phyloP scores from a whole-genome alignment of 2,329 filamentous ascomycete genomes.

The Sporothrix brasiliensis region DNA sequence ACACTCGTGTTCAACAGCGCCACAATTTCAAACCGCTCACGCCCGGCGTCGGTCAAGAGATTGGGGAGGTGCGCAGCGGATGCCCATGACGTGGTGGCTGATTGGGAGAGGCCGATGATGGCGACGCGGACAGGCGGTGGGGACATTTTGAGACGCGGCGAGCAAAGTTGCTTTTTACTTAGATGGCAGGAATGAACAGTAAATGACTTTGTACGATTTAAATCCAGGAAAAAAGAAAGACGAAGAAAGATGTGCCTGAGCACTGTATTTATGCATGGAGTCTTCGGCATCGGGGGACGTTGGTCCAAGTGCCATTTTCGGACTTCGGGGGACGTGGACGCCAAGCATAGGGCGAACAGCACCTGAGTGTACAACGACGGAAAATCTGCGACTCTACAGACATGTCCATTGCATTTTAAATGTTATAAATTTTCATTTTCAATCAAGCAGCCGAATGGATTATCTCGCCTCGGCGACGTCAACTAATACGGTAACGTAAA shows the following conservation, averaged over 20 bases:
- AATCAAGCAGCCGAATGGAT: too few species aligned
- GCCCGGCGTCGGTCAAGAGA: slow-evolving; percentile 51
- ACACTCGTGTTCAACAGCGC: slow-evolving; percentile 55
- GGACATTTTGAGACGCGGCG: neutral
- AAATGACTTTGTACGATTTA: too few species aligned
- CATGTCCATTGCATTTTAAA: too few species aligned
- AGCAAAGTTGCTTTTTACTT: neutral
- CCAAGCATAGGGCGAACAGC: too few species aligned
- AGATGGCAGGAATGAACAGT: neutral
- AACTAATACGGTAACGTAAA: too few species aligned
- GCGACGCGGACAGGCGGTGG: slow-evolving; percentile 3
- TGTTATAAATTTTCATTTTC: too few species aligned
- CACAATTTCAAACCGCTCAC: slow-evolving; percentile 51
- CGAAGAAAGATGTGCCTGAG: neutral
- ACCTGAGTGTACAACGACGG: too few species aligned
- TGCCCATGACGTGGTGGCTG: slow-evolving; percentile 7
- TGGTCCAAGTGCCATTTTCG: slow-evolving; percentile 11
- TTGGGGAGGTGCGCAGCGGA: slow-evolving; percentile 60
- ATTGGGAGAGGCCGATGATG: slow-evolving; percentile 1
- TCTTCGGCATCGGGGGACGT: slow-evolving; percentile 10
- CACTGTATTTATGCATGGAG: neutral
- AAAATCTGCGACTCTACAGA: too few species aligned
- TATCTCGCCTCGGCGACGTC: too few species aligned
- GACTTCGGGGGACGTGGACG: neutral
- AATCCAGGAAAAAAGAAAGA: neutral